Base-by-base conservation (phyloP, 345 rosid species). In the Populus alba region DNA sequence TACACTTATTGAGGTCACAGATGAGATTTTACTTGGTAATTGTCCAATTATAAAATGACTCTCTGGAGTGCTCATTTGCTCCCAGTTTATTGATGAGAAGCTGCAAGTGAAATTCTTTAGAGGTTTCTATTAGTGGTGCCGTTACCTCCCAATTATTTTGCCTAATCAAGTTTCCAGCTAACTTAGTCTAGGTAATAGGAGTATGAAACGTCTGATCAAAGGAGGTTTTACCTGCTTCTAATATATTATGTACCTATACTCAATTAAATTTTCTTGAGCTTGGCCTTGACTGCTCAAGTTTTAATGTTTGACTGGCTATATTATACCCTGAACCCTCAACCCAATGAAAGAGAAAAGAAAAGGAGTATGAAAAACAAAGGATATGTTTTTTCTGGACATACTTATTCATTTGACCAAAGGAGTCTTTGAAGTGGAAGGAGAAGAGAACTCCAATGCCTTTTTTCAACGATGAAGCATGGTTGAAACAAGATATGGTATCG, bases 371-470 rank as follows among this genome's bases (percentile, higher is more conserved):
- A 23, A 23, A n/a, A 57, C 25, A n/a, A 57, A 57, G 63, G 63
- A 57, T 57, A 2, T 70, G 17, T 43, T 11, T 70, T 8, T 15
- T 22, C 31, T 31, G 66, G 29, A 37, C 37, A 67, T 31, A 57
- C 16, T 72, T 73, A 43, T 23, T n/a, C 43, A 16, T 55, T 72
- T 57, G 75, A 73, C 76, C 7, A 59, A 35, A 72, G 20, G 12
- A 67, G 15, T 37, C 22, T 25, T 25, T 53, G 61, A 53, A 53
- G 61, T 53, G 2, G 8, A 53, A 53, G 20, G 22, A 70, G 73
- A 67, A 37, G 61, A 47, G 53, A 47, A 6, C 31, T 25, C 27
- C 53, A 25, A 17, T 71, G 53, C 53, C 72, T 38, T 4, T 69
- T 10, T 7, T 23, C 11, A 70, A 70, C 8, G 6, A 68, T 37